Evolutionary conservation across 257 asterid genomes (phyloP), one percentile per base, ranked within the genome.

Genomic region (Cinchona pubescens): DNA sequence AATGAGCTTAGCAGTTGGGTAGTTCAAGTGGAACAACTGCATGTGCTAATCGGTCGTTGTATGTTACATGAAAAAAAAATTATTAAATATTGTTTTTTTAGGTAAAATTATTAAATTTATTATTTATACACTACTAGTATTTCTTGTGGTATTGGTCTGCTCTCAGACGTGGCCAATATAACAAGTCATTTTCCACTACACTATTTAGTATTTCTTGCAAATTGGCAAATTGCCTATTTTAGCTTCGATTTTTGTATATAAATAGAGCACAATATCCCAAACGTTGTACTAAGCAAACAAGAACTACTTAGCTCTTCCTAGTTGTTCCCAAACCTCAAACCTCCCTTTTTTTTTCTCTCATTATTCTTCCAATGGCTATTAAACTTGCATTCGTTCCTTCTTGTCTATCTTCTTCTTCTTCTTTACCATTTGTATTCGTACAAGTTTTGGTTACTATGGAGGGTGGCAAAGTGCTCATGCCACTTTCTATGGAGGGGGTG

Each of bases 401-500:
- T 61, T 80, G 72, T 75, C 79, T 84, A n/a, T 51, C 75, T 6
- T 67, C 1, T 23, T 85, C 34, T 74, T 81, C 72, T 80, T 84
- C 60, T 56, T 87, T 45, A 74, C 65, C 23, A 40, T 84, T 0
- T 83, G 75, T 79, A 53, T 86, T 27, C 71, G 13, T 5, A 75
- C 72, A 32, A 53, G 78, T 51, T 82, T 69, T 29, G 94, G 85
- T 58, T 85, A 85, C 66, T 86, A 82, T 59, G 90, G 87, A 25
- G 92, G 90, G n/a, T 91, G 92, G 92, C 72, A 85, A 25, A 68
- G 55, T 42, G 96, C 88, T 43, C 92, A 87, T 68, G 96, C 96
- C 18, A 91, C 96, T 19, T 91, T 91, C 77, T 91, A 91, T 60
- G 96, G 96, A 2, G 96, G 96, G 2, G 88, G 91, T 1, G 96